Evolutionary conservation across 805 yeast species (phyloP), one percentile per base, ranked within the genome.

Genomic region (Kazachstania taianensis): DNA sequence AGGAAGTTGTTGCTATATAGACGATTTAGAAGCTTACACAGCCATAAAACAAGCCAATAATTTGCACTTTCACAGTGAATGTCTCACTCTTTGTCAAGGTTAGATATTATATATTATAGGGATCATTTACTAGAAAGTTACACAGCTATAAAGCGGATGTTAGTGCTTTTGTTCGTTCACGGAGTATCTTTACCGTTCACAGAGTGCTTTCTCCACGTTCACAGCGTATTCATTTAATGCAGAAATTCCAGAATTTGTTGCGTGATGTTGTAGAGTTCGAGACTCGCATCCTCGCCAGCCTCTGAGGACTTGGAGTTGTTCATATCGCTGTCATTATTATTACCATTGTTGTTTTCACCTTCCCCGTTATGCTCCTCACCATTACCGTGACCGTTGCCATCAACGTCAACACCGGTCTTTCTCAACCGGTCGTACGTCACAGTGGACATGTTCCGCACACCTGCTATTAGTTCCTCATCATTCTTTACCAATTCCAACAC

Each of bases 211-310:
- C n/a, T n/a, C n/a, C n/a, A n/a, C n/a, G n/a, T n/a, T n/a, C n/a
- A n/a, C n/a, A n/a, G n/a, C n/a, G n/a, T n/a, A n/a, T n/a, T n/a
- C n/a, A n/a, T n/a, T 43, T 38, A 54, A 30, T 56, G 50, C 30
- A 58, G 42, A 45, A 61, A 61, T 48, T 75, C 80, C 48, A 76
- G 65, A 36, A 76, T 76, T 59, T 76, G 82, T 52, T 75, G 81
- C 7, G 82, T 75, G 51, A 76, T 69, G 50, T 74, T 75, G 57
- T 72, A 75, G 47, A 76, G 62, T 53, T 76, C 82, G 34, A 70
- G 68, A 49, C 73, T 73, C 28, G 82, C 79, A 49, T 75, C 81
- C 42, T 75, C 81, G 34, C 48, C 65, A 42, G 65, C 70, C 29
- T 67, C 73, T 23, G 54, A 46, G 18, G 48, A 40, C 30, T 43